phyloP scores from a whole-genome alignment of 495 filamentous ascomycete species.

The Neurospora discreta region DNA sequence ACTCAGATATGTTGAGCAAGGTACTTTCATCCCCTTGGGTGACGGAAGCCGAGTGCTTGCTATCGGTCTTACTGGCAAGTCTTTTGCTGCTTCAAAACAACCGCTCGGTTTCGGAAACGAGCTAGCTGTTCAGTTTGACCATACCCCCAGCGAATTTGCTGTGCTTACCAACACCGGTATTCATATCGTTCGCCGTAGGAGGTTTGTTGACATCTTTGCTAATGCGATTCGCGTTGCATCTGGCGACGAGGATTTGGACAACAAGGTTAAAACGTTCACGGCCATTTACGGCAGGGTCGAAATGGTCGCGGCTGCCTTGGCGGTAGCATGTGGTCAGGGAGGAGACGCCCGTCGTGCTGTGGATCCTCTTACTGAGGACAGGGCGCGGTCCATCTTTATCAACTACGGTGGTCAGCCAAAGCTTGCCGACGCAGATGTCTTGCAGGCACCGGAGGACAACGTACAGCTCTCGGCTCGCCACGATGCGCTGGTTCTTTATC shows the following conservation, averaged over 20 bases:
- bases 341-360: conserved; percentile 60
- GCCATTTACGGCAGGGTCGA: conserved; percentile 74
- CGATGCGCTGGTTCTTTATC: conserved; percentile 75
- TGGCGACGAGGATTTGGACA: conserved; percentile 69
- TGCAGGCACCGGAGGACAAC: conserved; percentile 49
- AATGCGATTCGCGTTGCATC: conserved; percentile 57
- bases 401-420: conserved; percentile 77
- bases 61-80: conserved; percentile 59
- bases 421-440: conserved; percentile 63
- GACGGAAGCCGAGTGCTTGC: conserved; percentile 52
- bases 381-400: conserved; percentile 77
- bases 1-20: conserved; percentile 54
- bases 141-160: conserved; percentile 67
- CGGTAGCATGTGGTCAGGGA: conserved; percentile 91
- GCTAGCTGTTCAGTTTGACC: conserved; percentile 84
- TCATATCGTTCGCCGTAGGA: conserved; percentile 67
- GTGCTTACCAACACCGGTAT: conserved; percentile 85
- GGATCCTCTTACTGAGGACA: conserved; percentile 74
- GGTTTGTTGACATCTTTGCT: conserved; percentile 89
- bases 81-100: conserved; percentile 53
- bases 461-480: conserved; percentile 83
- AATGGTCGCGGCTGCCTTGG: conserved; percentile 78
- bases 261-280: conserved; percentile 71
- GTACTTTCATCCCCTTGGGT: conserved; percentile 59
- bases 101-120: conserved; percentile 90